Percentiles rank a stretch among this genome's conserved stretches.
phyloP scores from a whole-genome alignment of 306 rosid species.

The Acacia melanoxylon region DNA sequence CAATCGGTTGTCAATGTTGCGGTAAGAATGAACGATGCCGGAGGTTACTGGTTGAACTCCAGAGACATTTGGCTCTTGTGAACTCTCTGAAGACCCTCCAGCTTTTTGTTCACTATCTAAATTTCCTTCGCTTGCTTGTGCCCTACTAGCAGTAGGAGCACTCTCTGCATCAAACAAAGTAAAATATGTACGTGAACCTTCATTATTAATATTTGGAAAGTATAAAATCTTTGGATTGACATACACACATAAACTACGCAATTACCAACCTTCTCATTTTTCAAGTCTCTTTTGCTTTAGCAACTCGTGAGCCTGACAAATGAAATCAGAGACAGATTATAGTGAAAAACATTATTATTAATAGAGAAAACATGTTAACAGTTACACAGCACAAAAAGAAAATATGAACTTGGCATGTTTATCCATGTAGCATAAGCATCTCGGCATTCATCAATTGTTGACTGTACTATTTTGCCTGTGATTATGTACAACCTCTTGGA shows the following conservation, averaged over 20 bases:
- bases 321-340: constrained; percentile 2
- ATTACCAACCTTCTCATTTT: constrained; percentile 49
- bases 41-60: constrained; percentile 35
- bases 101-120: constrained; percentile 41
- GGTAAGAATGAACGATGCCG: constrained; percentile 28
- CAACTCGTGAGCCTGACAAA: constrained; percentile 79
- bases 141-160: constrained; percentile 25
- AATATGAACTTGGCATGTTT: constrained; percentile 50
- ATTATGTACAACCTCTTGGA: constrained; percentile 30
- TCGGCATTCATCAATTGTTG: constrained; percentile 92
- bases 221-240: neutral
- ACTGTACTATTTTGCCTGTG: constrained; percentile 90
- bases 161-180: constrained; percentile 43
- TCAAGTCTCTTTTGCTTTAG: constrained; percentile 63
- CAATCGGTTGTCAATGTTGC: constrained; percentile 34
- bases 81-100: constrained; percentile 51
- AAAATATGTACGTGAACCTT: constrained; percentile 16
- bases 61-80: too few species aligned
- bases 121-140: constrained; percentile 40
- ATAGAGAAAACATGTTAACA: neutral
- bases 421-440: constrained; percentile 80
- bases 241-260: constrained; percentile 24
- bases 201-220: constrained; percentile 19
- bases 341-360: constrained; percentile 1
- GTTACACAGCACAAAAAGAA: neutral